Conservation (phyloP, 2,329 filamentous ascomycete genomes). For the Epicoccum nigrum region DNA sequence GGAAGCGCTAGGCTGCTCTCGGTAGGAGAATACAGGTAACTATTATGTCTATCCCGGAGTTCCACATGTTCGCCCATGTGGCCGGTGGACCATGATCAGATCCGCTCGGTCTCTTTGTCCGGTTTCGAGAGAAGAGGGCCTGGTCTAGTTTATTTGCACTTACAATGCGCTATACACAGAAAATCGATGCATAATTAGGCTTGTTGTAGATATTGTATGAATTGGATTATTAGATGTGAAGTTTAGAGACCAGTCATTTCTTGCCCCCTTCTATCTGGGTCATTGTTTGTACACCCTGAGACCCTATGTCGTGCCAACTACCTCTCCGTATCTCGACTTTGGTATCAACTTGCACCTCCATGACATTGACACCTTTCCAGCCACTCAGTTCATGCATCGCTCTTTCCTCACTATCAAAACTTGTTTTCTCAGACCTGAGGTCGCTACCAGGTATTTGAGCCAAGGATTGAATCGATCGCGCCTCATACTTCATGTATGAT, state of each 20-base stretch:
- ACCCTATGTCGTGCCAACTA: constrained; percentile 19
- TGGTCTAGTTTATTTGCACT: no score
- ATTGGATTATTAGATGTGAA: no score
- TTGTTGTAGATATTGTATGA: no score
- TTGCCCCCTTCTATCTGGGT: constrained; percentile 19
- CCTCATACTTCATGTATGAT: constrained; percentile 19
- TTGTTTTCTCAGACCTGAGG: constrained; percentile 16
- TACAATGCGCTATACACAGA: no score
- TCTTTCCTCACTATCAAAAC: constrained; percentile 30
- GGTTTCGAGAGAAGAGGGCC: no score
- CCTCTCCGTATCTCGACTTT: constrained; percentile 37
- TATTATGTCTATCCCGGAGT: no score
- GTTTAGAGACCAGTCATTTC: not conserved
- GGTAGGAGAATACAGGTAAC: not conserved
- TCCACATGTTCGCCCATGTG: constrained; percentile 4
- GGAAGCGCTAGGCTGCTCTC: constrained; percentile 10
- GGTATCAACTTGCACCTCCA: constrained; percentile 36
- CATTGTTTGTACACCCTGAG: constrained; percentile 7
- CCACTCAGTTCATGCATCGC: constrained; percentile 12
- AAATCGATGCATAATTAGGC: no score
- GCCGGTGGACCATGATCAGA: no score
- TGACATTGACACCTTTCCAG: constrained; percentile 20
- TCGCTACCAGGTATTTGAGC: constrained; percentile 1
- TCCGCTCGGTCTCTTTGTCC: no score
- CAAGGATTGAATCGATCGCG: constrained; percentile 11